These are phyloP conservation scores for Geranomyces michiganensis DNA, from an alignment of 192 early-diverging fungal species.

Conservation along the genomic window DNA sequence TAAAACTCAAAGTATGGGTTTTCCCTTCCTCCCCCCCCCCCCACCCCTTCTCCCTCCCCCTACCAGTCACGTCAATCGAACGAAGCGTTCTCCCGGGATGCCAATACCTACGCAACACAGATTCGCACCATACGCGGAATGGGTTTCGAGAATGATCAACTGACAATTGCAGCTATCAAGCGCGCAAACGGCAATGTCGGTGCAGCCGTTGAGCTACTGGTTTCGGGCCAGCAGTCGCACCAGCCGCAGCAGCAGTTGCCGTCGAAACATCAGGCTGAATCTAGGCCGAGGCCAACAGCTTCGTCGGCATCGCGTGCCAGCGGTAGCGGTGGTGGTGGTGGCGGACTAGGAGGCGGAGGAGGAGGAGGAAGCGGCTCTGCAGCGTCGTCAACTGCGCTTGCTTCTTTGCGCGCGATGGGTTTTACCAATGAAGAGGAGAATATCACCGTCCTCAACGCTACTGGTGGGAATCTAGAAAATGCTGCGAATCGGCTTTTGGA, in stretches of 20 bases:
- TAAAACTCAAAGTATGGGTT: no score
- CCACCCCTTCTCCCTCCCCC: slow-evolving; percentile 1
- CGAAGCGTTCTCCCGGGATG: slow-evolving; percentile 17
- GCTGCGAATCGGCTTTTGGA: slow-evolving; percentile 69
- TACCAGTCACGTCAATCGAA: slow-evolving; percentile 29
- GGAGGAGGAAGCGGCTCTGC: slow-evolving; percentile 8
- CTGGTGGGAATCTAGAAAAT: slow-evolving; percentile 75
- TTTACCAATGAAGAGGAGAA: slow-evolving; percentile 72
- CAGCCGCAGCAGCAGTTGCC: neutral
- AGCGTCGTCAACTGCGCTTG: slow-evolving; percentile 37
- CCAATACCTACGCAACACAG: slow-evolving; percentile 35
- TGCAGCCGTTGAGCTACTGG: slow-evolving; percentile 68
- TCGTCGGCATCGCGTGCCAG: no score
- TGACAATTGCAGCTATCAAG: slow-evolving; percentile 69
- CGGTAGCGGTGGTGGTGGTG: no score
- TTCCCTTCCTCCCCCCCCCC: no score
- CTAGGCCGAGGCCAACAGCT: neutral
- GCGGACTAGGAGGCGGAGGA: slow-evolving; percentile 50
- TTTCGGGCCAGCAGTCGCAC: neutral
- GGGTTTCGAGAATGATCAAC: slow-evolving; percentile 81
- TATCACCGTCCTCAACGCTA: slow-evolving; percentile 66
- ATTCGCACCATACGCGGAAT: slow-evolving; percentile 56
- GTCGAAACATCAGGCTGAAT: neutral
- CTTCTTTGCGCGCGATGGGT: slow-evolving; percentile 69
- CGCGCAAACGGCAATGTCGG: slow-evolving; percentile 73